Evolutionary conservation across 2,329 filamentous ascomycete species (phyloP).

Genomic region (Monascus ruber): DNA sequence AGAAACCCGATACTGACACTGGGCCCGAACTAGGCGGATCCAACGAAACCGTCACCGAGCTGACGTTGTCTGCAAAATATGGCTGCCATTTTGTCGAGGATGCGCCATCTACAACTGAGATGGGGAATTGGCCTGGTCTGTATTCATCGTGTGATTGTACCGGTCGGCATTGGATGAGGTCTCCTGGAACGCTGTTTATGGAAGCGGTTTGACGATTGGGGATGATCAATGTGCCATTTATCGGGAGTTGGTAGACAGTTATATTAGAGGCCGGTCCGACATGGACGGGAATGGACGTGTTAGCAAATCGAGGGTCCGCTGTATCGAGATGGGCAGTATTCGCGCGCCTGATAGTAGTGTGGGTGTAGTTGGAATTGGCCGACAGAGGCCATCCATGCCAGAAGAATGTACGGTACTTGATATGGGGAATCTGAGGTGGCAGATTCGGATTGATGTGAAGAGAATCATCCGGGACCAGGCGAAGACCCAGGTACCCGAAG

Average conservation of each 20-base stretch:
- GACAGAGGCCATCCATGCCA: slow-evolving; percentile 55
- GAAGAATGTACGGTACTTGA: slow-evolving; percentile 54
- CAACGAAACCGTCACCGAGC: slow-evolving; percentile 48
- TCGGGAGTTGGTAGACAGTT: slow-evolving; percentile 35
- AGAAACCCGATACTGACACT: slow-evolving; percentile 32
- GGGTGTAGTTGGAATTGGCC: slow-evolving; percentile 50
- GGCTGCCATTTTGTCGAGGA: slow-evolving; percentile 59
- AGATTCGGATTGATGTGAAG: slow-evolving; percentile 52
- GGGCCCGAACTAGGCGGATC: slow-evolving; percentile 18
- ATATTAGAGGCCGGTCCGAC: slow-evolving; percentile 37
- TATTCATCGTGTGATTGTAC: slow-evolving; percentile 38
- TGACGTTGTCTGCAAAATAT: slow-evolving; percentile 34
- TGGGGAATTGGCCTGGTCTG: slow-evolving; percentile 57
- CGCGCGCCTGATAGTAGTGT: slow-evolving; percentile 49
- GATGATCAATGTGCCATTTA: slow-evolving; percentile 42
- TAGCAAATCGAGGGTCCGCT: slow-evolving; percentile 45
- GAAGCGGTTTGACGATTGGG: slow-evolving; percentile 48
- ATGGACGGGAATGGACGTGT: slow-evolving; percentile 47
- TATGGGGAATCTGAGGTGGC: slow-evolving; percentile 51
- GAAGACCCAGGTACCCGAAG: slow-evolving; percentile 56
- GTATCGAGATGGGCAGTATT: slow-evolving; percentile 34
- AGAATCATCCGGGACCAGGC: slow-evolving; percentile 47
- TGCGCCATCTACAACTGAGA: slow-evolving; percentile 55
- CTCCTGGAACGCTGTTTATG: slow-evolving; percentile 44
- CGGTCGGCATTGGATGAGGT: slow-evolving; percentile 54